Evolutionary conservation across 2,329 filamentous ascomycete genomes (phyloP), one percentile per base, ranked within the genome.

Genomic region (Xylariaceae sp.): DNA sequence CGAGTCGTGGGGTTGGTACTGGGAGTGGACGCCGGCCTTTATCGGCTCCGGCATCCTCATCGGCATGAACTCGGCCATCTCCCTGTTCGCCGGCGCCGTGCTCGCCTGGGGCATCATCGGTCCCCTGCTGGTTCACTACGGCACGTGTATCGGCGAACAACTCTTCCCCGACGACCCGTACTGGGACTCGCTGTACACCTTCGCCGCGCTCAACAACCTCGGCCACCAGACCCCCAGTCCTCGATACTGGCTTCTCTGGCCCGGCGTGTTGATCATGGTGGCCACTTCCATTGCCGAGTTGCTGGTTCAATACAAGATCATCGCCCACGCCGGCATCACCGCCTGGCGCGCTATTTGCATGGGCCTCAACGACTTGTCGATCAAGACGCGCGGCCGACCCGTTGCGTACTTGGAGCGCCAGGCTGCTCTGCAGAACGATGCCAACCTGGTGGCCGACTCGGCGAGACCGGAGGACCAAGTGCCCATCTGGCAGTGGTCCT

Each of bases 11-110:
- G 78, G 78, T 47, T 83, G 80, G 80, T 71, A 74, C 60, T 71
- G 81, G 50, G 79, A 83, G 62, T 80, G 73, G 71, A 83, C 80
- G 1, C 79, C 80, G 0, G 80, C 80, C 43, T 83, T 83, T 67
- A 80, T 83, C 53, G 80, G 80, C 19, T 76, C 74, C 42, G 80
- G 79, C 43, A 80, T 83, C 69, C 74, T 83, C 42, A 79, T 82
- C 59, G 80, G 80, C 54, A 70, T 83, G 59, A 83, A 84, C 67
- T 75, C 79, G 34, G 77, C 80, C 41, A 70, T 81, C 58, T 84
- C 80, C 41, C 78, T 83, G 71, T 79, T 83, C 50, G 71, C 63
- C 31, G 81, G 81, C 32, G 76, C 75, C 27, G 67, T 83, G 48
- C 67, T 82, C 26, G 79, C 80, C 31, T 83, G 80, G 80, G 73